Base-by-base conservation (phyloP, 164 flowering plant genomes). In the Hamamelis virginiana region DNA sequence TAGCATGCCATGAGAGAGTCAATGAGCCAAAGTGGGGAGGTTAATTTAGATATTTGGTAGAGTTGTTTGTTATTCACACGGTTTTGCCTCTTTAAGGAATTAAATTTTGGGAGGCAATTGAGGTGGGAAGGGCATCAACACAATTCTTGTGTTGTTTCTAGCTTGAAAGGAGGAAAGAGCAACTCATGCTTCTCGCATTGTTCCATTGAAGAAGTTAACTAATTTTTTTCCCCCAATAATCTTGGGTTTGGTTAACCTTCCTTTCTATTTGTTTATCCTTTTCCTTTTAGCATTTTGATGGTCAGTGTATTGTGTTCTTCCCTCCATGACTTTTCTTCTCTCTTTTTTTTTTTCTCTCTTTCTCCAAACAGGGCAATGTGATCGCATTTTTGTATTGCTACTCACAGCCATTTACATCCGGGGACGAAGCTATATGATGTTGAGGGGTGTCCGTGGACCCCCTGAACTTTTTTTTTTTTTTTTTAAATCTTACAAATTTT, bases 81-180 rank as follows among this genome's bases (percentile, higher is more conserved):
- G 65, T 55, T 66, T 67, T 16, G 60, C 26, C n/a, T 72, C 9
- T 33, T 53, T 23, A n/a, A 21, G 59, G 33, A 51, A 47, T 9
- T 48, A 33, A 58, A 51, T 65, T 60, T 47, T 23, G 41, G 8
- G 43, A 50, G 63, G 48, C 1, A 14, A 28, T 60, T 23, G 5
- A 59, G 27, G n/a, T 22, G 19, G 27, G 21, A 33, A 6, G 41
- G 41, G 45, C 33, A 19, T 65, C 67, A 74, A 76, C 72, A 69
- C 81, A 71, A 73, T 68, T 63, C 73, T 70, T 74, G 82, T 77
- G 82, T 72, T 72, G 66, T 74, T n/a, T n/a, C n/a, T n/a, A n/a
- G 66, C 58, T n/a, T 61, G 38, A 68, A 41, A 25, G 5, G 25
- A 27, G 25, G 33, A 10, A 66, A 46, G 26, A 69, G 68, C 41